Evolutionary conservation across 192 early-diverging fungal genomes (phyloP).

Genomic region (Rhizophagus clarus): DNA sequence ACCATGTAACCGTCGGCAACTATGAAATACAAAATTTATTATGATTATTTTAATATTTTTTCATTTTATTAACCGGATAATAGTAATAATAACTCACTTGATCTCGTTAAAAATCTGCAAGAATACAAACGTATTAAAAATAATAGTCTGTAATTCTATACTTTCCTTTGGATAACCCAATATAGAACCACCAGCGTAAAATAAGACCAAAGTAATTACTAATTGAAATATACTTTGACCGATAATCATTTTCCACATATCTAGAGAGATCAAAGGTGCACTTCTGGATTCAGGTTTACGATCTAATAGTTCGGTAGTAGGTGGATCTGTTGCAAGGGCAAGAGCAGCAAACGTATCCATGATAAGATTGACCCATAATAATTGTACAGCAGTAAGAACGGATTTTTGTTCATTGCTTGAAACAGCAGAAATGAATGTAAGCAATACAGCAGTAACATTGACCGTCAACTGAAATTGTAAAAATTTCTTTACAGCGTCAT

Average conservation of each 20-base stretch:
- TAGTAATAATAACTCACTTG: constrained; percentile 51
- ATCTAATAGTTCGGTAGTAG: constrained; percentile 80
- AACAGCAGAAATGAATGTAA: constrained; percentile 79
- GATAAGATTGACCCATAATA: constrained; percentile 99
- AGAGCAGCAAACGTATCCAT: constrained; percentile 99
- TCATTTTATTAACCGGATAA: background rate
- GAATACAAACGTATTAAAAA: constrained; percentile 91
- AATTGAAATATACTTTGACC: constrained; percentile 91
- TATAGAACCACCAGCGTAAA: constrained; percentile 66
- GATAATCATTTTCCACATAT: constrained; percentile 97
- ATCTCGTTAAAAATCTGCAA: constrained; percentile 45
- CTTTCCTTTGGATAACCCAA: constrained; percentile 49
- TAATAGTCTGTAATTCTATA: constrained; percentile 67
- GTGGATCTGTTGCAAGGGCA: constrained; percentile 94
- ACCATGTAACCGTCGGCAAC: constrained; percentile 71
- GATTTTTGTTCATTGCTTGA: constrained; percentile 65
- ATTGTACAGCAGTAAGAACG: constrained; percentile 93
- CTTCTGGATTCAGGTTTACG: constrained; percentile 80
- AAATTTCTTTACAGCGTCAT: constrained; percentile 98
- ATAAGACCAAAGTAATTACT: constrained; percentile 72
- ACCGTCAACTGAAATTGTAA: constrained; percentile 99
- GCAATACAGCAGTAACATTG: constrained; percentile 86
- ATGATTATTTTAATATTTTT: background rate
- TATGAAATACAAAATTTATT: constrained; percentile 35
- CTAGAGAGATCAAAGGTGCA: constrained; percentile 84